Evolutionary conservation across 805 yeast genomes (phyloP).

Genomic region (Starmerella apicola): DNA sequence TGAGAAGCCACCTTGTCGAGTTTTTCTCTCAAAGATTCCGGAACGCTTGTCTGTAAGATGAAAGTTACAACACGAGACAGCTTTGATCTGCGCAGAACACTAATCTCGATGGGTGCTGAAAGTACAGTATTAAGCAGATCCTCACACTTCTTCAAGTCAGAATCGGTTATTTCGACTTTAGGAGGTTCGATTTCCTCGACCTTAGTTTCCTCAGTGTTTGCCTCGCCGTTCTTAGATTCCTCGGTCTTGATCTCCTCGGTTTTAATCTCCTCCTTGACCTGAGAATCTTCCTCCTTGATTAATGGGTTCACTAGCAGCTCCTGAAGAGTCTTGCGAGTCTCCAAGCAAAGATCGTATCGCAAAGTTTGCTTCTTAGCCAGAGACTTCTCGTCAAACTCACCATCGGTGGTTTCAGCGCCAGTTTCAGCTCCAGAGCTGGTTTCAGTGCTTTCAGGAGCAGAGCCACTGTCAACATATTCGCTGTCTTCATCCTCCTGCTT

Average conservation of each 20-base stretch:
- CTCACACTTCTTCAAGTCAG: neutral
- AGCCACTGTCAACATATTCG: slow-evolving; percentile 13
- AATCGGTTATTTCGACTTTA: neutral
- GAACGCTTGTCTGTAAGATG: slow-evolving; percentile 4
- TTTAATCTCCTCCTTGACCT: too few relatives aligned
- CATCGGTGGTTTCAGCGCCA: neutral
- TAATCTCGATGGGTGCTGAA: slow-evolving; percentile 17
- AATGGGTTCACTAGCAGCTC: slow-evolving; percentile 4
- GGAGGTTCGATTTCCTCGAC: too few relatives aligned
- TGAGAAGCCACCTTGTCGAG: slow-evolving; percentile 4
- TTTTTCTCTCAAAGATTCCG: slow-evolving; percentile 2
- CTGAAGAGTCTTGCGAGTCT: slow-evolving; percentile 8
- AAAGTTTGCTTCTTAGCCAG: slow-evolving; percentile 14
- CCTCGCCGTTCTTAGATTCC: too few relatives aligned
- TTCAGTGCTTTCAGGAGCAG: slow-evolving; percentile 5
- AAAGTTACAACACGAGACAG: slow-evolving; percentile 14
- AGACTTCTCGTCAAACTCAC: slow-evolving; percentile 1
- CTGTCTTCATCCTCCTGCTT: slow-evolving; percentile 12
- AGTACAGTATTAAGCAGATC: slow-evolving; percentile 10
- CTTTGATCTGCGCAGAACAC: slow-evolving; percentile 19
- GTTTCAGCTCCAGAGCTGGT: slow-evolving; percentile 5
- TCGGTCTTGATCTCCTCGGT: too few relatives aligned
- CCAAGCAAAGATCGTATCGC: slow-evolving; percentile 11
- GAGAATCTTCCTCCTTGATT: too few relatives aligned
- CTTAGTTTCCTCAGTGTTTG: neutral